Evolutionary conservation across 306 rosid species (phyloP).

Genomic region (Heteromeles arbutifolia): DNA sequence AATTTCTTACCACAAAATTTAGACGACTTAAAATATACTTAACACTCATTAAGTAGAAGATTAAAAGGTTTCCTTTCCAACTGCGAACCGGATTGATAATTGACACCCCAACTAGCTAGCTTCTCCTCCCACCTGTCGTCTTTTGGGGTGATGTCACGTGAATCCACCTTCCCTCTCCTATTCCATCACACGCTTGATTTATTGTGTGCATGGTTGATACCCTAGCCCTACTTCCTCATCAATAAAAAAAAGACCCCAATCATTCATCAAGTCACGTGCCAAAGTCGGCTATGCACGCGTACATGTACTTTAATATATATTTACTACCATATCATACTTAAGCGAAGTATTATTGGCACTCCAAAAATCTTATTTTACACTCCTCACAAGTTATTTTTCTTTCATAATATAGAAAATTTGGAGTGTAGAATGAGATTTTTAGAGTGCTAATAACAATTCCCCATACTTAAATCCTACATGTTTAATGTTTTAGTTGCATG

Average conservation of each 20-base stretch:
- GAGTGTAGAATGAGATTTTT: too few species aligned
- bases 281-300: conserved; percentile 56
- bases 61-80: conserved; percentile 41
- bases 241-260: neutral
- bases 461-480: too few species aligned
- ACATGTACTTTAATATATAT: conserved; percentile 26
- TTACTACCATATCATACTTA: neutral
- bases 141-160: conserved; percentile 57
- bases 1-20: conserved; percentile 12
- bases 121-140: conserved; percentile 25
- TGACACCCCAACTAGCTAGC: conserved; percentile 60
- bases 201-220: neutral
- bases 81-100: conserved; percentile 45
- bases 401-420: too few species aligned
- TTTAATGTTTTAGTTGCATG: neutral
- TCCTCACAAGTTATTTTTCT: too few species aligned
- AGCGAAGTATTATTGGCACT: too few species aligned
- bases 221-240: conserved; percentile 30
- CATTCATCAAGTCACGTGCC: conserved; percentile 43
- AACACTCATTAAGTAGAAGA: conserved; percentile 32
- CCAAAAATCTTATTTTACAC: too few species aligned
- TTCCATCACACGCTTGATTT: conserved; percentile 39
- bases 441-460: too few species aligned
- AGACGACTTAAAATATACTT: conserved; percentile 10
- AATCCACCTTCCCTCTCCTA: conserved; percentile 40